phyloP scores from a whole-genome alignment of 495 filamentous ascomycete species.

The Tuber microsphaerosporum region DNA sequence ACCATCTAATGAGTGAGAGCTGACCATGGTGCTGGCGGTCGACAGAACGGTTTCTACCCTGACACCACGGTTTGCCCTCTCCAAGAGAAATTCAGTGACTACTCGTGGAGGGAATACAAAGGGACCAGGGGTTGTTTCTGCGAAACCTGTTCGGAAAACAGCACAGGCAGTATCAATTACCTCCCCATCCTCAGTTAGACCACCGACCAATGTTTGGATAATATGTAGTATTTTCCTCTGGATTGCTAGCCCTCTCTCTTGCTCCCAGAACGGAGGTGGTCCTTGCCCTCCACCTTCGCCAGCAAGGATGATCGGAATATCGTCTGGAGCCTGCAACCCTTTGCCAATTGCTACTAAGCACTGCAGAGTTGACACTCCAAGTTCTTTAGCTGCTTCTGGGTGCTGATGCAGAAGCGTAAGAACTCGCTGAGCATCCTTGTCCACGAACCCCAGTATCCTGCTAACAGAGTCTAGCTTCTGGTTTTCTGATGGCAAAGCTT shows the following conservation, averaged over 20 bases:
- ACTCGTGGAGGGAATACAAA: slow-evolving; percentile 68
- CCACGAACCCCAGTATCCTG: slow-evolving; percentile 59
- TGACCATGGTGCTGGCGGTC: slow-evolving; percentile 69
- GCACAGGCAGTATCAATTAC: slow-evolving; percentile 70
- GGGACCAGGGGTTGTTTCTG: slow-evolving; percentile 66
- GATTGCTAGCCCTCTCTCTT: slow-evolving; percentile 49
- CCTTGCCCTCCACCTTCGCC: slow-evolving; percentile 43
- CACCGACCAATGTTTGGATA: slow-evolving; percentile 45
- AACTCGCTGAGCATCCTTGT: slow-evolving; percentile 52
- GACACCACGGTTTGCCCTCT: slow-evolving; percentile 57
- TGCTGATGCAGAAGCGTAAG: slow-evolving; percentile 36
- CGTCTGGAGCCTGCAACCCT: slow-evolving; percentile 66
- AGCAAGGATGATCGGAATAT: slow-evolving; percentile 62
- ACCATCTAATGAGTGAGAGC: slow-evolving; percentile 52
- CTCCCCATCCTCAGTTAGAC: slow-evolving; percentile 57
- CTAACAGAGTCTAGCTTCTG: slow-evolving; percentile 57
- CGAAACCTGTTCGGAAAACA: slow-evolving; percentile 70
- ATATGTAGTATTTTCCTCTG: slow-evolving; percentile 56
- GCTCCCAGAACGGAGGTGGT: slow-evolving; percentile 55
- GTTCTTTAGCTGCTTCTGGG: slow-evolving; percentile 41
- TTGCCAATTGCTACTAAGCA: slow-evolving; percentile 72
- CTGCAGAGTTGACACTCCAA: slow-evolving; percentile 60
- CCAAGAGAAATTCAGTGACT: slow-evolving; percentile 63
- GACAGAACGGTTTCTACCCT: slow-evolving; percentile 66
- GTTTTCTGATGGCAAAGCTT: slow-evolving; percentile 61